Evolutionary conservation across 306 rosid genomes (phyloP).

Genomic region (Arachis stenosperma): DNA sequence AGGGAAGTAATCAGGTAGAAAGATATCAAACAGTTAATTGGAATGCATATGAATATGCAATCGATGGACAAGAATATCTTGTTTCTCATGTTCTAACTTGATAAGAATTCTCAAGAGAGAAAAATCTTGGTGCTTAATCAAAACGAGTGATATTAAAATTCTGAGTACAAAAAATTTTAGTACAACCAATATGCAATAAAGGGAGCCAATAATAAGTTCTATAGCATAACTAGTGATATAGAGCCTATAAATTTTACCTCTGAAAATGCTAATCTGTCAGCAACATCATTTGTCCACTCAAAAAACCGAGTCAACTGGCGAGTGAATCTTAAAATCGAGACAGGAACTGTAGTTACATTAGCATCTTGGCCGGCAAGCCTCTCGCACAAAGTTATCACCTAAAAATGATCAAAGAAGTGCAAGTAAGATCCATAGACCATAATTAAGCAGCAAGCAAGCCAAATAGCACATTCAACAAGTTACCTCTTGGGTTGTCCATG

Average conservation of each 20-base stretch:
- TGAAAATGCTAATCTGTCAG: constrained; percentile 92
- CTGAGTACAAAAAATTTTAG: too few relatives aligned
- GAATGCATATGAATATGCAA: too few relatives aligned
- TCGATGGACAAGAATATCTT: neutral
- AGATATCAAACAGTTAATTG: too few relatives aligned
- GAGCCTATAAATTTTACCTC: constrained; percentile 60
- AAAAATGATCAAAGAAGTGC: constrained; percentile 27
- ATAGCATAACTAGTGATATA: neutral
- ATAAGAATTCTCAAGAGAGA: too few relatives aligned
- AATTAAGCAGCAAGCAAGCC: constrained; percentile 2
- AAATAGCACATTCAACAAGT: neutral
- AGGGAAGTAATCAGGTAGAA: too few relatives aligned
- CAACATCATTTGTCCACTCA: constrained; percentile 98
- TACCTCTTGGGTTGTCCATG: constrained; percentile 99
- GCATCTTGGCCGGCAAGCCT: constrained; percentile 99
- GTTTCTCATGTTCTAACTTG: neutral
- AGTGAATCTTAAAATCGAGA: constrained; percentile 83
- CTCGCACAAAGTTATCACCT: constrained; percentile 95
- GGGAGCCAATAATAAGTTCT: neutral
- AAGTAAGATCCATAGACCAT: neutral
- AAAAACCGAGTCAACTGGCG: constrained; percentile 86
- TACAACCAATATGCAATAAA: neutral
- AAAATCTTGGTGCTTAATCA: too few relatives aligned
- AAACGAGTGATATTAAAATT: too few relatives aligned
- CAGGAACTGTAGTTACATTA: constrained; percentile 91